Percentiles rank a stretch among this genome's conserved stretches.
These are phyloP conservation scores for Aureobasidium sp. DNA, from an alignment of 2,329 filamentous ascomycete genomes.

Conservation along the genomic window DNA sequence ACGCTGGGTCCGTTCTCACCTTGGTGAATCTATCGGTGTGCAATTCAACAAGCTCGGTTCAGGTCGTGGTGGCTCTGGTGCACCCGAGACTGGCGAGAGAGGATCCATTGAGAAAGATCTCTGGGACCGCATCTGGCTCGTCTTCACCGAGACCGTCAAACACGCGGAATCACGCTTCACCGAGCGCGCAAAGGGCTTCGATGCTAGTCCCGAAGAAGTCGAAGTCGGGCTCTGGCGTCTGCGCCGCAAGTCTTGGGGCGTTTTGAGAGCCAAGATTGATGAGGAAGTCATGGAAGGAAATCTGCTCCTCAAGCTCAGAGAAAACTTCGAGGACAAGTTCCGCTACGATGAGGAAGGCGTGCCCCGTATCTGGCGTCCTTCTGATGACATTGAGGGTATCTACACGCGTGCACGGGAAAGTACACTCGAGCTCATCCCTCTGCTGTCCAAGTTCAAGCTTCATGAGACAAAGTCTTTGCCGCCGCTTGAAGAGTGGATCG, in stretches of 20 bases:
- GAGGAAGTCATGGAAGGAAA: conserved; percentile 99
- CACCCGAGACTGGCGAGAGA: conserved; percentile 69
- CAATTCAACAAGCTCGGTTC: conserved; percentile 96
- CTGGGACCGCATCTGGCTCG: conserved; percentile 90
- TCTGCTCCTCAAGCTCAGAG: conserved; percentile 83
- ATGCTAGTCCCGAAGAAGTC: conserved; percentile 84
- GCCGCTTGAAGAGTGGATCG: conserved; percentile 77
- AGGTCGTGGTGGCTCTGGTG: conserved; percentile 72
- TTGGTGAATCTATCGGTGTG: conserved; percentile 79
- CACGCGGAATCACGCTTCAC: conserved; percentile 82
- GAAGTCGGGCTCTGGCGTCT: conserved; percentile 88
- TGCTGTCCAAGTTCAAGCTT: conserved; percentile 77
- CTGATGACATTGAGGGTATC: conserved; percentile 91
- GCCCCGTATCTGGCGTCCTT: conserved; percentile 91
- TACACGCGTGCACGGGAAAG: conserved; percentile 91
- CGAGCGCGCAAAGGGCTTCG: conserved; percentile 84
- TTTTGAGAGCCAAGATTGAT: conserved; percentile 80
- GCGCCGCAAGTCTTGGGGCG: conserved; percentile 88
- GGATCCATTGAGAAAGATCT: conserved; percentile 70
- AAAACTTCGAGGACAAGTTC: conserved; percentile 99
- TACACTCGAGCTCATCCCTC: conserved; percentile 80
- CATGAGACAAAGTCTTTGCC: conserved; percentile 66
- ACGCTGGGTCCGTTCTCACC: conserved; percentile 81
- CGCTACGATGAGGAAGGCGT: conserved; percentile 93
- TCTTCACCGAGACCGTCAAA: conserved; percentile 73